phyloP scores from a whole-genome alignment of 768 basidiomycete genomes.

The Lentinula raphanica region DNA sequence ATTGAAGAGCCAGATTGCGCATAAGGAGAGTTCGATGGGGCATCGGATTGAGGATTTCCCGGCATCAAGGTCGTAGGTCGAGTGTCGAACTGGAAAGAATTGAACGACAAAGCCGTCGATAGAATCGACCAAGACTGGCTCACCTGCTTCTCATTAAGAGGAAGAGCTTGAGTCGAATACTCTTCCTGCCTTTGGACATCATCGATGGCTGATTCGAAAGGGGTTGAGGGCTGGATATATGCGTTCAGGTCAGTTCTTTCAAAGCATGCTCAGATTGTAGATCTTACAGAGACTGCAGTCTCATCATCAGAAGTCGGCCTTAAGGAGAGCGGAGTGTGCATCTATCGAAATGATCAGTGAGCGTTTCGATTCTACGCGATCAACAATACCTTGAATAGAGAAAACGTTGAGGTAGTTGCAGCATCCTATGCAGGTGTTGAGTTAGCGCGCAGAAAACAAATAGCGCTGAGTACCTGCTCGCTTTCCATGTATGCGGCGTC shows the following conservation, averaged over 20 bases:
- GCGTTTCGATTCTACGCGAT: not conserved
- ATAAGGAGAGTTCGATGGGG: not conserved
- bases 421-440: not conserved
- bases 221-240: slow-evolving; percentile 7
- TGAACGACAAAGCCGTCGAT: not conserved
- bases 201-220: not conserved
- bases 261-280: not conserved
- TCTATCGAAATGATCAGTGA: not conserved
- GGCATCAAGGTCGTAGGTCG: not conserved
- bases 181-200: not conserved
- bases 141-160: not conserved
- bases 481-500: not conserved
- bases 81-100: not conserved
- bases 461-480: not conserved
- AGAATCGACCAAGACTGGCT: not conserved
- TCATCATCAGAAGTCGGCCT: slow-evolving; percentile 22
- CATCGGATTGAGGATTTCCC: not conserved
- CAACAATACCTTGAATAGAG: not conserved
- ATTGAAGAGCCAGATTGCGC: not conserved
- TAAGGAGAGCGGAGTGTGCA: slow-evolving; percentile 10
- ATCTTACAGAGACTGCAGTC: slow-evolving; percentile 1
- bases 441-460: not conserved
- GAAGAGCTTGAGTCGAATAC: not conserved
- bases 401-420: not conserved
- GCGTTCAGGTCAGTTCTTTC: not conserved